A percentile compares a stretch with the other conserved stretches of the same genome.
These are phyloP conservation scores for Epichloe scottii DNA, from an alignment of 2,329 filamentous ascomycete genomes.

Conservation along the genomic window DNA sequence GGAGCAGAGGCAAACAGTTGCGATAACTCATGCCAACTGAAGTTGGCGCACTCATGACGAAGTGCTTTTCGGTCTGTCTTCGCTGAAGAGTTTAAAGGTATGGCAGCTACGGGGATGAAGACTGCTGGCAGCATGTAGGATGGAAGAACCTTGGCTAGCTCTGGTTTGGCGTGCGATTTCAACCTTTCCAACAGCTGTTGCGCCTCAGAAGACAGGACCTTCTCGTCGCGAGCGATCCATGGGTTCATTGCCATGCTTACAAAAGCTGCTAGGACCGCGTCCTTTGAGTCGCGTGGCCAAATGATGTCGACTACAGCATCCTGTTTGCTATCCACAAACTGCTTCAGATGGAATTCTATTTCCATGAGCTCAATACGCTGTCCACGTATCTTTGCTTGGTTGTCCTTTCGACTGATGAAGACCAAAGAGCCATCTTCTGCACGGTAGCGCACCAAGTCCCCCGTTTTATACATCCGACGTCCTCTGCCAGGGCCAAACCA, in stretches of 20 bases:
- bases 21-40: not conserved
- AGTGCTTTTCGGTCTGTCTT: not conserved
- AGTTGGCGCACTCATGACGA: not conserved
- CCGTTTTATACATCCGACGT: conserved; percentile 11
- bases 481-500: not conserved
- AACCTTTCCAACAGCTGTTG: too few species aligned
- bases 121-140: not conserved
- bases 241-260: too few species aligned
- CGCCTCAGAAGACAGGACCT: too few species aligned
- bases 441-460: conserved; percentile 10
- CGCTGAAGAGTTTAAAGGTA: not conserved
- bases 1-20: not conserved
- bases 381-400: conserved; percentile 15
- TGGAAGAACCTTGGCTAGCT: not conserved
- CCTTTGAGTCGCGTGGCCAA: too few species aligned
- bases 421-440: conserved; percentile 12
- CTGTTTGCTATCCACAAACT: not conserved
- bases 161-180: too few species aligned
- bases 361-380: conserved; percentile 14
- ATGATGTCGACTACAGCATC: too few species aligned
- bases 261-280: too few species aligned
- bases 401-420: conserved; percentile 14
- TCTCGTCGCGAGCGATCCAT: too few species aligned
- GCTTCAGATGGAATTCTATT: conserved; percentile 6
- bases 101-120: not conserved